A percentile compares a stretch with the other conserved stretches of the same genome.
Conservation (phyloP, 2,329 filamentous ascomycete species). For the Beauveria medogensis region DNA sequence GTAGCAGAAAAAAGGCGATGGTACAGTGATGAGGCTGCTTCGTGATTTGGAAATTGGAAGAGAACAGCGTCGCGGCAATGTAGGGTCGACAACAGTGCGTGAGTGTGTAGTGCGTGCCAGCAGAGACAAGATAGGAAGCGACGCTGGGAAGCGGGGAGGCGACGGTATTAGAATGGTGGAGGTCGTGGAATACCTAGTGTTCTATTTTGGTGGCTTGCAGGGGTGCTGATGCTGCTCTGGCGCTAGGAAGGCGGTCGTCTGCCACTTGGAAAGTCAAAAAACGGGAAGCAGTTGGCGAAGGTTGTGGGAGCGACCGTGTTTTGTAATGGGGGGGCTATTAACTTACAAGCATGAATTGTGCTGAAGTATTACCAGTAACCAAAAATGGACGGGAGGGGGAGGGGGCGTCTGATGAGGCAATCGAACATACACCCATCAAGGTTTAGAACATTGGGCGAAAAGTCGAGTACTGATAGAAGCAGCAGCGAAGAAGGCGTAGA, state of each 20-base stretch:
- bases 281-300: background rate
- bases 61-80: background rate
- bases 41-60: background rate
- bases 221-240: background rate
- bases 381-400: background rate
- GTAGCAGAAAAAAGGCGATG: background rate
- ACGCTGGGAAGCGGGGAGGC: conserved; percentile 6
- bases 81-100: background rate
- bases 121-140: background rate
- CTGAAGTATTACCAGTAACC: background rate
- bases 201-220: conserved; percentile 8
- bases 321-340: background rate
- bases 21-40: background rate
- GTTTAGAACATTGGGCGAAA: background rate
- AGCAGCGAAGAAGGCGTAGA: background rate
- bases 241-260: conserved; percentile 3
- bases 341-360: background rate
- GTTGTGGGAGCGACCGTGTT: background rate
- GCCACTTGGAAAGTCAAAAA: conserved; percentile 9
- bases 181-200: background rate
- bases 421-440: conserved; percentile 1
- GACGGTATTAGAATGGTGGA: conserved; percentile 5
- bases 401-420: background rate
- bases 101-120: background rate
- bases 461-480: background rate